Percentiles rank a stretch among this genome's conserved stretches.
Conservation (phyloP, 139 green algal species). For the Raphidocelis subcapitata region DNA sequence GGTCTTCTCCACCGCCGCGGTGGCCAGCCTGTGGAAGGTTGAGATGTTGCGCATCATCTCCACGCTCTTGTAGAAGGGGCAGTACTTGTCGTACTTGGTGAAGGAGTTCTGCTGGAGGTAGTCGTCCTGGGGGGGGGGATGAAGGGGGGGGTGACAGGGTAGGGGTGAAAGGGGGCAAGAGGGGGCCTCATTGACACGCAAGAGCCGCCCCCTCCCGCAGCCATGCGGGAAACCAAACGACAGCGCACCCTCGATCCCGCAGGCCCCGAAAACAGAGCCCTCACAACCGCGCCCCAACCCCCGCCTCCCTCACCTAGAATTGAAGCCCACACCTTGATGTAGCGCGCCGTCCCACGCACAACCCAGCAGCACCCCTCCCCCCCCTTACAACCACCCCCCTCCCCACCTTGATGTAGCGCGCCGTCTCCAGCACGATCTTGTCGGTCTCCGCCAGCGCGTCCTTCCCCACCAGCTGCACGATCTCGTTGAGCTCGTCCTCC, state of each 20-base stretch:
- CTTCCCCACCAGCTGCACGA: slow-evolving; percentile 99
- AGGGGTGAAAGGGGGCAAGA: not conserved
- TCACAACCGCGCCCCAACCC: too few species aligned
- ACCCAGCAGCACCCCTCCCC: too few species aligned
- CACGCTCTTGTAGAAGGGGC: slow-evolving; percentile 97
- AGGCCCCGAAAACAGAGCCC: too few species aligned
- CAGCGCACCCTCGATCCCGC: too few species aligned
- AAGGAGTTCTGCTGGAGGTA: slow-evolving; percentile 99
- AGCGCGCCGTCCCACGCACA: too few species aligned
- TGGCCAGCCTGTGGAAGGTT: slow-evolving; percentile 80
- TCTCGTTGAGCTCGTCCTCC: slow-evolving; percentile 99
- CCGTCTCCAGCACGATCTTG: slow-evolving; percentile 98
- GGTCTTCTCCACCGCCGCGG: slow-evolving; percentile 87
- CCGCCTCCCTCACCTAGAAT: too few species aligned
- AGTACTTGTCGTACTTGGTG: slow-evolving; percentile 92
- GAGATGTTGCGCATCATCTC: slow-evolving; percentile 98
- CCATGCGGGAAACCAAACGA: too few species aligned
- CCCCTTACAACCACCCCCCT: not conserved
- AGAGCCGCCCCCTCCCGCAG: too few species aligned
- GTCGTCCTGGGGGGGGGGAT: slow-evolving; percentile 95
- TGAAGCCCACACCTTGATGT: too few species aligned
- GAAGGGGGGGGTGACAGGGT: not conserved
- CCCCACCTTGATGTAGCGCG: too few species aligned
- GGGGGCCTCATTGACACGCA: not conserved
- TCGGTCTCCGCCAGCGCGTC: slow-evolving; percentile 96